Evolutionary conservation across 768 basidiomycete genomes (phyloP), one percentile per base, ranked within the genome.

Genomic region (Boletus edulis): DNA sequence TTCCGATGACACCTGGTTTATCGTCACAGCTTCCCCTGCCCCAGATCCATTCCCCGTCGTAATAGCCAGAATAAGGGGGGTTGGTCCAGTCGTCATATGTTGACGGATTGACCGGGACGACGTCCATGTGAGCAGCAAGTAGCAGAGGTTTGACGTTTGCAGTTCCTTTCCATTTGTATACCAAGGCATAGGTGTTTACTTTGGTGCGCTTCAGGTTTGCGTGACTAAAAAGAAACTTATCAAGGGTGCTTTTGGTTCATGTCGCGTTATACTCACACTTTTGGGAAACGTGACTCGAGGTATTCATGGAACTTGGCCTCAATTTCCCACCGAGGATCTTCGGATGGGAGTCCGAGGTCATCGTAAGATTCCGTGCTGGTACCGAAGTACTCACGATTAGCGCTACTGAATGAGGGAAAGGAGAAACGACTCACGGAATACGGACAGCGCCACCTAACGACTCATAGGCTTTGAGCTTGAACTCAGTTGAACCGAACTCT

Each of bases 161-260:
- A 18, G 75, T 73, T 14, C 85, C 85, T 43, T 77, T 69, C 83
- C 83, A 86, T 20, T 77, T 76, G 62, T 81, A 84, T 2, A 87
- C 69, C 17, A 86, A 72, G 0, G 81, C 85, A 46, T 80, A 84
- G 0, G 79, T 84, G 60, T 84, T 84, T 54, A 87, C 76, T 55
- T 77, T 78, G 11, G 80, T 80, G 45, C 84, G 75, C 40, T 73
- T 57, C 6, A 87, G 74, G 31, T 70, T 72, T 4, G 72, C 51
- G 62, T 84, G 81, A 34, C 82, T 82, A 43, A 9, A 38, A 20
- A 49, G 47, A 15, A 9, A 13, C 27, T 22, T 17, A 51, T 56
- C 37, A 52, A 40, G 20, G 14, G 45, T 38, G 31, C 18, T 17
- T 35, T 14, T 12, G 18, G 27, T n/a, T 17, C 45, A 43, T 4